These are phyloP conservation scores for Oryza glaberrima DNA, from an alignment of 176 grass and related monocot species.

Conservation along the genomic window DNA sequence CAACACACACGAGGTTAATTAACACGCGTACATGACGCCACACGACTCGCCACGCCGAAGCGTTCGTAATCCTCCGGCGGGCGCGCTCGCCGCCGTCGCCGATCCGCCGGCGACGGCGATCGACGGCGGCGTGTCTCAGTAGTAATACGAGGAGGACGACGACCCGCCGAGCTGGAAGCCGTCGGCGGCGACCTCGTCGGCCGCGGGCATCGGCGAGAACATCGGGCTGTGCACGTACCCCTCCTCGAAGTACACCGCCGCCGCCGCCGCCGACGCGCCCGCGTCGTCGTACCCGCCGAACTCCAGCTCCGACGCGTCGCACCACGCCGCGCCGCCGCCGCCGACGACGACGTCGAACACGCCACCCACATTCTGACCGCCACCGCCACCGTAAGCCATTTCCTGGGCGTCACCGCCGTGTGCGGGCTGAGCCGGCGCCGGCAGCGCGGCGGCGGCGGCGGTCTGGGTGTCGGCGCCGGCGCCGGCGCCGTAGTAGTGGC, in stretches of 20 bases:
- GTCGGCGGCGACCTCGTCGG: conserved; percentile 76
- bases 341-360: not conserved
- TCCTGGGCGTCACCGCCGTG: not conserved
- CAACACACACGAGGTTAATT: not conserved
- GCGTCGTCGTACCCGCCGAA: conserved; percentile 37
- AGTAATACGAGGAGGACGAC: conserved; percentile 63
- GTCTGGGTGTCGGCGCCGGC: not conserved
- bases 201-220: conserved; percentile 78
- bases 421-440: not conserved
- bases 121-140: not conserved
- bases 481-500: not conserved
- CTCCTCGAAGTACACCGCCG: conserved; percentile 72
- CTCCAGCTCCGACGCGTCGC: conserved; percentile 62
- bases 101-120: not conserved
- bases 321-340: conserved; percentile 30
- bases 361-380: not conserved
- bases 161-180: conserved; percentile 79
- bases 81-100: not conserved
- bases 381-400: conserved; percentile 1
- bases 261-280: not conserved
- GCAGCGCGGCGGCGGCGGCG: not conserved
- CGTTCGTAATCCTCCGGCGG: not conserved
- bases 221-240: conserved; percentile 87
- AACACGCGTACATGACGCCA: not conserved
- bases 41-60: conserved; percentile 30